Evolutionary conservation across 345 rosid genomes (phyloP).

Genomic region (Corchorus olitorius): DNA sequence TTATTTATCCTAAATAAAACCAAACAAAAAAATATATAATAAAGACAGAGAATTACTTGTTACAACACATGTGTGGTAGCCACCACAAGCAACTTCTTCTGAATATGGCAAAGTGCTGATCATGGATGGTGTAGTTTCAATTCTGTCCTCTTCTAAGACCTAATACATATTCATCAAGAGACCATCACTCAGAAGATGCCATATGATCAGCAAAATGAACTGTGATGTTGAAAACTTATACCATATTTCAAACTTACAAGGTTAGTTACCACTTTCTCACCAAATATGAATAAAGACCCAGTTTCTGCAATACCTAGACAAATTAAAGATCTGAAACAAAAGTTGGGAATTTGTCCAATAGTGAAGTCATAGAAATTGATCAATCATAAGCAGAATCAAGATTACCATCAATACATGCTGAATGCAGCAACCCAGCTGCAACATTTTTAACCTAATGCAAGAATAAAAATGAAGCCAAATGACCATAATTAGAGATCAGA

Average conservation of each 20-base stretch:
- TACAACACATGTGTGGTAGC: conserved; percentile 86
- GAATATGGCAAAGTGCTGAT: conserved; percentile 60
- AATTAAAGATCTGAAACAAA: conserved; percentile 21
- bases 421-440: conserved; percentile 90
- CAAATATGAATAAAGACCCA: conserved; percentile 80
- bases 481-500: conserved; percentile 20
- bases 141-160: conserved; percentile 58
- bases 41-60: conserved; percentile 55
- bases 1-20: background rate
- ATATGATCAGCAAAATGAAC: conserved; percentile 13
- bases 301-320: conserved; percentile 54
- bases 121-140: conserved; percentile 59
- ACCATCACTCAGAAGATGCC: conserved; percentile 8
- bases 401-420: conserved; percentile 86
- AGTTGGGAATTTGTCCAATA: conserved; percentile 2
- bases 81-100: conserved; percentile 87
- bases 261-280: conserved; percentile 56
- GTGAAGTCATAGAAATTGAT: conserved; percentile 13
- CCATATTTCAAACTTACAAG: conserved; percentile 44
- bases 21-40: background rate
- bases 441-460: conserved; percentile 60
- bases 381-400: conserved; percentile 17
- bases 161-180: conserved; percentile 29
- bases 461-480: conserved; percentile 28
- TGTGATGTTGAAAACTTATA: conserved; percentile 11